These are phyloP conservation scores for Rossbeevera mucosa DNA, from an alignment of 768 basidiomycete species.

Conservation along the genomic window DNA sequence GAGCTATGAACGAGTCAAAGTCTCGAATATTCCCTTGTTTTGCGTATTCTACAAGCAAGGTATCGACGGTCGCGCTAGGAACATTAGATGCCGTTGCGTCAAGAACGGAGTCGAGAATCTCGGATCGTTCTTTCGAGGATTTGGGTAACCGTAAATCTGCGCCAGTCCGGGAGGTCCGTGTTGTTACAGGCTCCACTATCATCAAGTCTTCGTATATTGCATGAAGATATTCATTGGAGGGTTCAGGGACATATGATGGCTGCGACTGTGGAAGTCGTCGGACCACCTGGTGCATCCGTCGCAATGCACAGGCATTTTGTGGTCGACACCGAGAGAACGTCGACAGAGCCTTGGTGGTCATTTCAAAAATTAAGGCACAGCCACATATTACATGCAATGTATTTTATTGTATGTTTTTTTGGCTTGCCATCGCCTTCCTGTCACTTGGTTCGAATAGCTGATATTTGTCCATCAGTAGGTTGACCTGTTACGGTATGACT, in stretches of 20 bases:
- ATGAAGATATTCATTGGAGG: slow-evolving; percentile 19
- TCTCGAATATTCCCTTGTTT: slow-evolving; percentile 39
- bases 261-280: neutral
- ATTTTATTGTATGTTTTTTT: too few species aligned
- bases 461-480: too few species aligned
- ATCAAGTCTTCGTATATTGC: slow-evolving; percentile 42
- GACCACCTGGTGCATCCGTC: slow-evolving; percentile 22
- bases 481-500: too few species aligned
- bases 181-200: slow-evolving; percentile 17
- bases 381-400: too few species aligned
- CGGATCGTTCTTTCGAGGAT: neutral
- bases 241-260: neutral
- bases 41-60: slow-evolving; percentile 49
- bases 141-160: slow-evolving; percentile 4
- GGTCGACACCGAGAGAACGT: slow-evolving; percentile 7
- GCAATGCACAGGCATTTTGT: neutral
- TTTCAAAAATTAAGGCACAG: neutral
- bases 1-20: slow-evolving; percentile 43
- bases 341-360: slow-evolving; percentile 6
- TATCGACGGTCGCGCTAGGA: slow-evolving; percentile 42
- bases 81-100: slow-evolving; percentile 15
- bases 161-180: neutral
- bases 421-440: too few species aligned
- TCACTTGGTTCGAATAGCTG: too few species aligned
- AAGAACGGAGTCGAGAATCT: neutral